Percentiles rank a stretch among this genome's conserved stretches.
Conservation (phyloP, 2,329 filamentous ascomycete species). For the Macroventuria anomochaeta region DNA sequence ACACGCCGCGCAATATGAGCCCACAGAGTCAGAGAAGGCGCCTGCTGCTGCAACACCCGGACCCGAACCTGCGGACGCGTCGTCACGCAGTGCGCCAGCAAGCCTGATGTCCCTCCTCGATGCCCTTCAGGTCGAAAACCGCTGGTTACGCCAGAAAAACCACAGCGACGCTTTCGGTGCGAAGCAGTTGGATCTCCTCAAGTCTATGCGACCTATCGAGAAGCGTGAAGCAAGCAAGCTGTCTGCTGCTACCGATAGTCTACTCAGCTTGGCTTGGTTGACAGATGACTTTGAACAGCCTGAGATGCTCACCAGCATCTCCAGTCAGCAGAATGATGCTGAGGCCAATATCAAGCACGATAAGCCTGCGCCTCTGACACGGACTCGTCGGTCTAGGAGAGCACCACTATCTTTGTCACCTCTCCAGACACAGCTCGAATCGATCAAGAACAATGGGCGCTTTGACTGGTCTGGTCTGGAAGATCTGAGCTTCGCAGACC, state of each 20-base stretch:
- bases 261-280: constrained; percentile 13
- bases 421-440: constrained; percentile 4
- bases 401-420: constrained; percentile 1
- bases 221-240: constrained; percentile 10
- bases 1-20: constrained; percentile 9
- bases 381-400: background rate
- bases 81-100: constrained; percentile 18
- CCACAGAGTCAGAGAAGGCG: constrained; percentile 12
- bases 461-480: constrained; percentile 7
- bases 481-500: constrained; percentile 12
- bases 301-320: constrained; percentile 13
- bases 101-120: constrained; percentile 27
- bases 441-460: constrained; percentile 10
- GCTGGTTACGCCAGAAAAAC: constrained; percentile 38
- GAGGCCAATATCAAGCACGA: background rate
- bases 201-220: constrained; percentile 3
- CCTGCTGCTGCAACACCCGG: constrained; percentile 15
- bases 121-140: constrained; percentile 39
- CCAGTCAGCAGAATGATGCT: background rate
- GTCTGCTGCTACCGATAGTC: constrained; percentile 4
- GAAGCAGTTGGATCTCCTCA: constrained; percentile 6
- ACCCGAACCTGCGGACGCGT: constrained; percentile 18
- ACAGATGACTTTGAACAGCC: constrained; percentile 1
- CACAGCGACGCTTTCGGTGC: constrained; percentile 24
- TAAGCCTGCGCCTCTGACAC: background rate